A percentile compares a stretch with the other conserved stretches of the same genome.
These are phyloP conservation scores for Lepidopterella palustris DNA, from an alignment of 495 filamentous ascomycete species.

Conservation along the genomic window DNA sequence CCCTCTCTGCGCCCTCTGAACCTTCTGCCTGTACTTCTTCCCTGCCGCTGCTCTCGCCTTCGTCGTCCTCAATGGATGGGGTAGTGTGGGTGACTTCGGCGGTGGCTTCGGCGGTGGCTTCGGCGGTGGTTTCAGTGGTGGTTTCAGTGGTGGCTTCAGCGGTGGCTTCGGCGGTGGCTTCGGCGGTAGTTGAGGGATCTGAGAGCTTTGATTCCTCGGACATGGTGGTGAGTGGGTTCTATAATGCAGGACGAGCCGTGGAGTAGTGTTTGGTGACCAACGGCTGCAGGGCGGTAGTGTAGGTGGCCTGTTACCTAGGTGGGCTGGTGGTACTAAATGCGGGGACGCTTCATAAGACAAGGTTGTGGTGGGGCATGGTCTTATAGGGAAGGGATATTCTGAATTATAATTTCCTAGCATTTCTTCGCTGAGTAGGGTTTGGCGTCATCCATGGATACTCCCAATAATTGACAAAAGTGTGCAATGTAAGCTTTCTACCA, in stretches of 20 bases:
- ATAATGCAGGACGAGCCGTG: not conserved
- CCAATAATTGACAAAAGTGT: too few species aligned
- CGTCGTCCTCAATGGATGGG: not conserved
- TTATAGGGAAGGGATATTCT: too few species aligned
- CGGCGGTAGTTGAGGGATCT: conserved; percentile 17
- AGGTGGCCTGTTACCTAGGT: too few species aligned
- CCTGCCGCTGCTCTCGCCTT: conserved; percentile 10
- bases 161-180: conserved; percentile 16
- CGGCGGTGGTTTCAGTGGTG: conserved; percentile 11
- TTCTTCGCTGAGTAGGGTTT: too few species aligned
- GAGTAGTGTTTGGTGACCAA: not conserved
- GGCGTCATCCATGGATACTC: too few species aligned
- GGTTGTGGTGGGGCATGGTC: too few species aligned
- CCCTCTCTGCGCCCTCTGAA: conserved; percentile 10
- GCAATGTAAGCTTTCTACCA: too few species aligned
- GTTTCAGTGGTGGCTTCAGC: conserved; percentile 16
- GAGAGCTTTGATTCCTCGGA: conserved; percentile 24
- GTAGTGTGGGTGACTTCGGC: not conserved
- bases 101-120: conserved; percentile 9
- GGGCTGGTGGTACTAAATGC: too few species aligned
- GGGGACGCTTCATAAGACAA: too few species aligned
- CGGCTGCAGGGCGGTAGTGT: too few species aligned
- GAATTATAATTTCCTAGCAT: too few species aligned
- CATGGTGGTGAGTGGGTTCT: conserved; percentile 6
- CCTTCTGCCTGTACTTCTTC: conserved; percentile 7